Conservation (phyloP, 179 eudicot genomes). For the Kewa caespitosa region DNA sequence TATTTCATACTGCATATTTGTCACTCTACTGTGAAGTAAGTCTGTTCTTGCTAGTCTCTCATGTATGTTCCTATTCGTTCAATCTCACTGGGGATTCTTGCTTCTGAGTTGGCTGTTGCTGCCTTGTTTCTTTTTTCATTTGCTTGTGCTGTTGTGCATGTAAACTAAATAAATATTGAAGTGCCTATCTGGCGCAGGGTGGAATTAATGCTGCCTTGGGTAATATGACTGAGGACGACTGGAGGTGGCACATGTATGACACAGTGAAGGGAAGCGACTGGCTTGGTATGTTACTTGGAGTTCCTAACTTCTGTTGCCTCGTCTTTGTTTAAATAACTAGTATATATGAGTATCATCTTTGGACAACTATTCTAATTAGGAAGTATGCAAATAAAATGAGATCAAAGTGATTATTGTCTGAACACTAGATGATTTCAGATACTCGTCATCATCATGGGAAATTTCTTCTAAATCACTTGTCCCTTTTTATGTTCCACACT, state of each 20-base stretch:
- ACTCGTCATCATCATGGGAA: neutral
- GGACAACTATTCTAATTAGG: neutral
- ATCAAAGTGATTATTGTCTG: neutral
- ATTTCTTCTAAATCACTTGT: neutral
- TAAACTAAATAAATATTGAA: no score
- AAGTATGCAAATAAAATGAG: neutral
- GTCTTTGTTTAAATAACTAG: neutral
- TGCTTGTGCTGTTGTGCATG: neutral
- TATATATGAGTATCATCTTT: neutral
- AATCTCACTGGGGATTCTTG: neutral
- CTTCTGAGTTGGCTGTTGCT: neutral
- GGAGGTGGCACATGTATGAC: slow-evolving; percentile 99
- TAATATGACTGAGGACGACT: slow-evolving; percentile 97
- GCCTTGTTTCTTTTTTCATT: neutral
- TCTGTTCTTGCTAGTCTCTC: neutral
- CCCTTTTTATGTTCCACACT: neutral
- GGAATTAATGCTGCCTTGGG: slow-evolving; percentile 99
- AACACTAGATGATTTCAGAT: neutral
- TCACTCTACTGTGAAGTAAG: no score
- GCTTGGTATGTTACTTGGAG: slow-evolving; percentile 56
- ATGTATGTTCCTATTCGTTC: neutral
- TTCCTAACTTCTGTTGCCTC: neutral
- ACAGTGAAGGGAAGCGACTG: slow-evolving; percentile 99
- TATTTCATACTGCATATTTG: neutral
- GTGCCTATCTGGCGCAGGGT: slow-evolving; percentile 53